These are phyloP conservation scores for Suillus paluster DNA, from an alignment of 768 basidiomycete genomes.

Conservation along the genomic window DNA sequence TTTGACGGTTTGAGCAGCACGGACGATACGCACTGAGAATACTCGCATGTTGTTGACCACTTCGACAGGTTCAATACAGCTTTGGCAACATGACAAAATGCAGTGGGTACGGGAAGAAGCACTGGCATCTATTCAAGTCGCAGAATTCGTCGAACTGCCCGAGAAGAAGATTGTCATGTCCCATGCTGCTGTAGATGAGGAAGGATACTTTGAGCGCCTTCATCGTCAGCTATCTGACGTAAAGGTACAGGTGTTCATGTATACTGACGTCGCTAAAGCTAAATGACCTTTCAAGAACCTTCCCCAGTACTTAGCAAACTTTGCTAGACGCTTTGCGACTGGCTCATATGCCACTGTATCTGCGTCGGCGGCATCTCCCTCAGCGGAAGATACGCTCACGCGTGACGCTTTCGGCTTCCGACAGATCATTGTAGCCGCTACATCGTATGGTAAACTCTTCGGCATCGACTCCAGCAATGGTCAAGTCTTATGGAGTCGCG, in stretches of 20 bases:
- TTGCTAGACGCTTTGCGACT: constrained; percentile 71
- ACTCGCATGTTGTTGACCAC: constrained; percentile 62
- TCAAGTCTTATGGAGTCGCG: constrained; percentile 75
- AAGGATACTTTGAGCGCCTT: constrained; percentile 55
- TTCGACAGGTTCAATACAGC: constrained; percentile 75
- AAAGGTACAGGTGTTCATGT: constrained; percentile 45
- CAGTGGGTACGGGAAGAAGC: constrained; percentile 86
- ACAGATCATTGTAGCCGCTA: constrained; percentile 79
- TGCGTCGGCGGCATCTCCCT: constrained; percentile 25
- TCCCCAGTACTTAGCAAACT: constrained; percentile 68
- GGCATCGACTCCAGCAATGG: constrained; percentile 84
- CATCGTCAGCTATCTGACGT: constrained; percentile 61
- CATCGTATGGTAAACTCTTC: constrained; percentile 73
- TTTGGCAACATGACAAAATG: constrained; percentile 65
- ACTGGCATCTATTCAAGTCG: constrained; percentile 62
- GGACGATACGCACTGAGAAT: constrained; percentile 37
- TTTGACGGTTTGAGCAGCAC: constrained; percentile 54
- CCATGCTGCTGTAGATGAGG: constrained; percentile 39
- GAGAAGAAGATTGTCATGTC: constrained; percentile 49
- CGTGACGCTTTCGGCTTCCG: constrained; percentile 88
- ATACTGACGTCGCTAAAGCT: background rate
- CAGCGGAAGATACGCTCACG: constrained; percentile 44
- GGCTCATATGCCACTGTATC: constrained; percentile 62
- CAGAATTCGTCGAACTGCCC: constrained; percentile 80
- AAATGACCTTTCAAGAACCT: constrained; percentile 52